Base-by-base conservation (phyloP, 768 basidiomycete genomes). In the Boletus reticulatus region DNA sequence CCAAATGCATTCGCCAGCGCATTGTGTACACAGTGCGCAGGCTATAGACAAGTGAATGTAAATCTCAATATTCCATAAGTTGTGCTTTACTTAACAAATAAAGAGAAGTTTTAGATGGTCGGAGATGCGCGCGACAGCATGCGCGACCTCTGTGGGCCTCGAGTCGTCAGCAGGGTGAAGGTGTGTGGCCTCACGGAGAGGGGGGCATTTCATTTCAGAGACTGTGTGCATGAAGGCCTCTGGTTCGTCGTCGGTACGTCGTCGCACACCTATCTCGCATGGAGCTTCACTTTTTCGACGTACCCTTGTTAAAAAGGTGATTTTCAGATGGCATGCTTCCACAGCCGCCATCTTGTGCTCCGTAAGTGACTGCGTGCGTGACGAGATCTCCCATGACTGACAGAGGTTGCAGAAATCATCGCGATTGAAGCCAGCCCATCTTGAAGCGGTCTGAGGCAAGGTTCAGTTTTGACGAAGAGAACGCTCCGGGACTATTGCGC, bases 181-280 rank as follows among this genome's bases (percentile, higher is more conserved):
- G 67, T 88, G 3, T 22, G 22, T 22, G 22, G 85, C 16, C 52
- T 87, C 45, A 77, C 85, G 56, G 72, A 76, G 91, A 70, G 84
- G 86, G 0, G 80, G 1, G 61, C 3, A n/a, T n/a, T n/a, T n/a
- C n/a, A n/a, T 22, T 22, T 22, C 22, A 22, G 65, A 46, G 55
- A 69, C 22, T 70, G 56, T 41, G 71, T 71, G 17, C 65, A 73
- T 44, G 69, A 78, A 1, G 77, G 78, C 27, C 48, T 69, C 20
- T 69, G 70, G 68, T 69, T 71, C 34, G 61, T 58, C 22, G 10
- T 67, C 19, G 67, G 68, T 71, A 52, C 36, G 67, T 61, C 48
- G 1, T 34, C 36, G 31, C 19, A 46, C 19, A 1, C 10, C 19
- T 37, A 45, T 41, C 22, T 27, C 17, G n/a, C 17, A 16, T 17